Percentiles rank a stretch among this genome's conserved stretches.
Evolutionary conservation across 257 asterid genomes (phyloP).

Genomic region (Salvia hispanica): DNA sequence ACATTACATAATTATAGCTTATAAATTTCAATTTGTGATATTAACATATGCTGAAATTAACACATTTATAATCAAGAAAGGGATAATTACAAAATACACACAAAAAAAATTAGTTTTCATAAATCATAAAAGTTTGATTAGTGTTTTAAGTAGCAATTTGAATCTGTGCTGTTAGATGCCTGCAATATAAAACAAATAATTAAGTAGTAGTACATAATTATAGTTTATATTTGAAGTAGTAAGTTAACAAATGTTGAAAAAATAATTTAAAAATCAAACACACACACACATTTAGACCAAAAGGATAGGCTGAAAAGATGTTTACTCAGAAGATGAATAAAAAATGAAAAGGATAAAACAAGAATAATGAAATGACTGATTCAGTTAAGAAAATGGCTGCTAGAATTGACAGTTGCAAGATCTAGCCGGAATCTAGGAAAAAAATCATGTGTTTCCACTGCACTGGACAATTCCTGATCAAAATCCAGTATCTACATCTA

Average conservation of each 20-base stretch:
- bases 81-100: not conserved
- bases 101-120: not conserved
- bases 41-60: too few relatives aligned
- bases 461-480: constrained; percentile 50
- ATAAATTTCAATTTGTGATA: not conserved
- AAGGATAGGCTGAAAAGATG: constrained; percentile 37
- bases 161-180: too few relatives aligned
- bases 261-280: not conserved
- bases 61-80: too few relatives aligned
- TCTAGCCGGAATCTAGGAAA: constrained; percentile 28
- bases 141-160: too few relatives aligned
- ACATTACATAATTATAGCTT: not conserved
- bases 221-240: too few relatives aligned
- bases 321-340: constrained; percentile 23
- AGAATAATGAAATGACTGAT: constrained; percentile 65
- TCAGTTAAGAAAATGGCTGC: constrained; percentile 48
- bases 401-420: constrained; percentile 41
- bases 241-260: too few relatives aligned
- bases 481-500: not conserved
- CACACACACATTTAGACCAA: not conserved
- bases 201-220: too few relatives aligned
- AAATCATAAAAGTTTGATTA: too few relatives aligned
- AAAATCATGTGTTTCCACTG: constrained; percentile 51
- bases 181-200: too few relatives aligned
- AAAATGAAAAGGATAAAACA: constrained; percentile 6